Percentiles rank a stretch among this genome's conserved stretches.
Evolutionary conservation across 2,329 filamentous ascomycete genomes (phyloP).

Genomic region (Metarhizium guizhouense): DNA sequence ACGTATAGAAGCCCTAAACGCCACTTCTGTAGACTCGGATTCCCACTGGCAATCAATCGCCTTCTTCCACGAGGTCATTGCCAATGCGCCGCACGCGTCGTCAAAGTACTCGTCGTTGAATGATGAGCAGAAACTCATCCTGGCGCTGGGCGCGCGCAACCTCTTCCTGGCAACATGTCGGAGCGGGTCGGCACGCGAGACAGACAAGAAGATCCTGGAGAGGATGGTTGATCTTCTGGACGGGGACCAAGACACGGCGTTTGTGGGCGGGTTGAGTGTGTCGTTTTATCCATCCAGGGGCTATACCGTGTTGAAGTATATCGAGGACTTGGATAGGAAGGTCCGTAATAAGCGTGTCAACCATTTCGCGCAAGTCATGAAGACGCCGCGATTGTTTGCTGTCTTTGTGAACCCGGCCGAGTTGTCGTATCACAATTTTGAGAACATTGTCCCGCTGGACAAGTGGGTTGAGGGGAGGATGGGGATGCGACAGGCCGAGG

Average conservation of each 20-base stretch:
- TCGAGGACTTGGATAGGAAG: conserved; percentile 5
- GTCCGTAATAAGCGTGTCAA: background rate
- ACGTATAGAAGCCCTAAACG: background rate
- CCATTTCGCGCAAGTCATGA: conserved; percentile 6
- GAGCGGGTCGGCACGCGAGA: conserved; percentile 1
- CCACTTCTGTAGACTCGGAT: background rate
- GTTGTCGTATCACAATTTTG: conserved; percentile 2
- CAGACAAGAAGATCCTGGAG: conserved; percentile 4
- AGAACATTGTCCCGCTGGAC: conserved; percentile 1
- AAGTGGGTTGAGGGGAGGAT: background rate
- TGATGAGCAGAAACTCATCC: conserved; percentile 5
- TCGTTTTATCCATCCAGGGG: conserved; percentile 5
- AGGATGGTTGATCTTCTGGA: conserved; percentile 2
- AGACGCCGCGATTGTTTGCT: conserved; percentile 7
- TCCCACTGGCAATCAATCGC: conserved; percentile 4
- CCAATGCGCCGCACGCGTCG: background rate
- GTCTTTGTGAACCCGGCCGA: conserved; percentile 5
- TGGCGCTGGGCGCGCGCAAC: conserved; percentile 6
- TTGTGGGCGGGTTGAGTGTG: background rate
- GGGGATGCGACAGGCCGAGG: background rate
- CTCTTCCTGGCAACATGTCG: conserved; percentile 3
- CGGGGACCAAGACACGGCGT: background rate
- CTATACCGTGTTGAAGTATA: background rate
- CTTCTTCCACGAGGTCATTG: conserved; percentile 7
- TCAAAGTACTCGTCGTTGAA: conserved; percentile 1